Evolutionary conservation across 306 rosid genomes (phyloP), one percentile per base, ranked within the genome.

Genomic region (Quercus ilex): DNA sequence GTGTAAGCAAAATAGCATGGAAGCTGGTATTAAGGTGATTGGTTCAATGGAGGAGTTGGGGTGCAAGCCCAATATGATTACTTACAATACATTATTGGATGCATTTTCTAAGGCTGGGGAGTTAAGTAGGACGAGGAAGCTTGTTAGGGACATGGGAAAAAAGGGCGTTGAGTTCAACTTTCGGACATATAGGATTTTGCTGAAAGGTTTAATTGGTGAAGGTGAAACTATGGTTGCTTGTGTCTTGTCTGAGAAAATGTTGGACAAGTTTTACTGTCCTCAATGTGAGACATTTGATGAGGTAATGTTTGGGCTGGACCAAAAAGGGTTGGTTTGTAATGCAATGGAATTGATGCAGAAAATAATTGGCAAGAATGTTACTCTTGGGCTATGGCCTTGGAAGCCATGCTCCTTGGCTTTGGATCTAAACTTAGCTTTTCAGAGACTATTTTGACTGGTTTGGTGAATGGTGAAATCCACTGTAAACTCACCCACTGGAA

Each of bases 1-100:
- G 83, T 89, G 94, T 84, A 89, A 91, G 81, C 88, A 88, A 84
- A 83, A 82, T 28, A 84, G 89, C 10, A 62, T 86, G 18, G 85
- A 83, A 8, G 89, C 73, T 49, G 94, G 88, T 2, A 59, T 89
- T 73, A 70, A 83, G 79, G 82, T 89, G 78, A 80, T 85, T 60
- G 75, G 74, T 76, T 83, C 80, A 30, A 92, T 92, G 93, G 91
- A 92, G 65, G 87, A 82, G 56, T 82, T 94, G 77, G 89, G 91
- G 33, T 91, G 93, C 87, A 79, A 87, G 73, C 83, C 97, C 12
- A 86, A 94, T 86, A 87, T 87, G 81, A 91, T 90, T 81, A 91
- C 97, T 59, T 92, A 81, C 63, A 91, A 90, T 85, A 82, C 86
- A 55, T 69, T 94, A 77, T 43, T 94, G 78, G 87, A 83, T 72